phyloP scores from a whole-genome alignment of 371 early-diverging fungal species.

The Entomophthora muscae region DNA sequence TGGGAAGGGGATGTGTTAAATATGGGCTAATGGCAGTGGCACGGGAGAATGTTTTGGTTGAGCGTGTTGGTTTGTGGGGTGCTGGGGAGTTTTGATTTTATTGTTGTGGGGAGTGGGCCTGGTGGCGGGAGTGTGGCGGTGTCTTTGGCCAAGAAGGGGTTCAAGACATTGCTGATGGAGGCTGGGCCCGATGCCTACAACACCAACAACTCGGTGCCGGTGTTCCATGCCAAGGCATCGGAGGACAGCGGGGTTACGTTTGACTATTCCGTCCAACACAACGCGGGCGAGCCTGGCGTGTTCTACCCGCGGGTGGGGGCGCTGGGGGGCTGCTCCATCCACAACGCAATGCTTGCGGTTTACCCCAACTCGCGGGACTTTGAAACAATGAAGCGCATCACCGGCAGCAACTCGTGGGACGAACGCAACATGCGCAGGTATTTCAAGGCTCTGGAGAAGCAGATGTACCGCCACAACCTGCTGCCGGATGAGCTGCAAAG shows the following conservation, averaged over 20 bases:
- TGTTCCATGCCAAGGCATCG: not conserved
- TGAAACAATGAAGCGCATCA: not conserved
- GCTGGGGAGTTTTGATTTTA: not conserved
- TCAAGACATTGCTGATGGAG: constrained; percentile 3
- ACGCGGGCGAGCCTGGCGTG: not conserved
- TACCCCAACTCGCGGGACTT: not conserved
- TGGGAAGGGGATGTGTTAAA: too few species aligned
- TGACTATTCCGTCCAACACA: not conserved
- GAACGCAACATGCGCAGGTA: constrained; percentile 5
- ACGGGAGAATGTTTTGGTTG: too few species aligned
- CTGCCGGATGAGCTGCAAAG: too few species aligned
- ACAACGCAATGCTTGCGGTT: constrained; percentile 1
- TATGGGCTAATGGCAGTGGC: too few species aligned
- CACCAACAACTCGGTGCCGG: too few species aligned
- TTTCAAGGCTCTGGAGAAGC: not conserved
- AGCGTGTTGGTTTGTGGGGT: not conserved
- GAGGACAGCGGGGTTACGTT: not conserved
- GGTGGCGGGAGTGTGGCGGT: not conserved
- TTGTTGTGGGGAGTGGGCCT: constrained; percentile 7
- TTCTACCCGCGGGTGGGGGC: constrained; percentile 4
- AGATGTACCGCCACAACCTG: not conserved
- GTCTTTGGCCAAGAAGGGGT: constrained; percentile 1
- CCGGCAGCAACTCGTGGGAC: not conserved
- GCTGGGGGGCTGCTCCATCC: constrained; percentile 2
- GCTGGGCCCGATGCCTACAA: constrained; percentile 1